Evolutionary conservation across 768 basidiomycete species (phyloP).

Genomic region (Suillus occidentalis): DNA sequence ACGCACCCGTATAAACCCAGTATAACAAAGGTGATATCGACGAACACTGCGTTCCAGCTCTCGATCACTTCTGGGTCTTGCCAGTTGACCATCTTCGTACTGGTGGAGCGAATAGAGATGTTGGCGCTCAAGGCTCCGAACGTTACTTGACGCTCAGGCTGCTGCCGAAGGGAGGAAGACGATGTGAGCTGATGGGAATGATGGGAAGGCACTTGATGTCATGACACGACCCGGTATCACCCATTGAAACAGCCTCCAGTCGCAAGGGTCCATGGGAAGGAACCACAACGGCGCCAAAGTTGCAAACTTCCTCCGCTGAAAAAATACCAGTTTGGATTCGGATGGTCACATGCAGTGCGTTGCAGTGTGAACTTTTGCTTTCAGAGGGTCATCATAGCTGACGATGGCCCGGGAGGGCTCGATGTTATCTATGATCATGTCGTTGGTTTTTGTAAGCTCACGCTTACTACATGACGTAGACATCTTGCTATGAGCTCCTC

Average conservation of each 20-base stretch:
- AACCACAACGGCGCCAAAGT: neutral
- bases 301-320: neutral
- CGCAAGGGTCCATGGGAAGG: neutral
- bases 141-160: neutral
- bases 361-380: neutral
- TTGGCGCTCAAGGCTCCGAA: neutral
- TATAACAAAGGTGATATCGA: slow-evolving; percentile 12
- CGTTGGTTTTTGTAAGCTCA: too few species aligned
- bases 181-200: neutral
- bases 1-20: slow-evolving; percentile 22
- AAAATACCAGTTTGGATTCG: neutral
- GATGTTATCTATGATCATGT: neutral
- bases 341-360: neutral
- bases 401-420: neutral
- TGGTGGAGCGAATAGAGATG: neutral
- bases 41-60: neutral
- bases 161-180: neutral
- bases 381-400: neutral
- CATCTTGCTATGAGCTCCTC: too few species aligned
- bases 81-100: slow-evolving; percentile 17
- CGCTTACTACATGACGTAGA: too few species aligned
- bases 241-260: neutral
- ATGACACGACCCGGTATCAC: neutral
- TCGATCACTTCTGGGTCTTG: slow-evolving; percentile 14
- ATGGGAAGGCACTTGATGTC: neutral